A percentile compares a stretch with the other conserved stretches of the same genome.
Evolutionary conservation across 805 yeast genomes (phyloP).

Genomic region (Lachancea waltii): DNA sequence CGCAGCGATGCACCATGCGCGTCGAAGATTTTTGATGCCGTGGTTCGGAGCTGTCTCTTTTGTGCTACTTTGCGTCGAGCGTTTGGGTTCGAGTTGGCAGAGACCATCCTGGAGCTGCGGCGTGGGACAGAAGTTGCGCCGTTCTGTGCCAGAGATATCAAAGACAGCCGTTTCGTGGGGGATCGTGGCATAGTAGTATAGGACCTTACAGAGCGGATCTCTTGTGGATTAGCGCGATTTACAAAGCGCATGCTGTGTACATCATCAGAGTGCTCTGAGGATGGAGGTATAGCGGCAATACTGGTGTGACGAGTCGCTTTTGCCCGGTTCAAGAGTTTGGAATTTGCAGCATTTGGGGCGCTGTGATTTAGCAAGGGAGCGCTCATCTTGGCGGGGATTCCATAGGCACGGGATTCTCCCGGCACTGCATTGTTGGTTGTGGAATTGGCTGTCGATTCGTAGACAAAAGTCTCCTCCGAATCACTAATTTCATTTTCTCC

Average conservation of each 20-base stretch:
- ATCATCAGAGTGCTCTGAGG: conserved; percentile 6
- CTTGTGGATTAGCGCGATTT: conserved; percentile 14
- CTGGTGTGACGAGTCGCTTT: conserved; percentile 31
- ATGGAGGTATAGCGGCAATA: conserved; percentile 26
- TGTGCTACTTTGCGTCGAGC: conserved; percentile 10
- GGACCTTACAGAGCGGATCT: conserved; percentile 24
- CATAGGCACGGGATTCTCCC: conserved; percentile 18
- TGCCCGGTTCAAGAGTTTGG: conserved; percentile 22
- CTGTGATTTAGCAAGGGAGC: conserved; percentile 28
- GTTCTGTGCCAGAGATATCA: conserved; percentile 15
- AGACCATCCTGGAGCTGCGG: conserved; percentile 6
- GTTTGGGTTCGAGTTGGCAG: conserved; percentile 2
- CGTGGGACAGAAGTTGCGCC: conserved; percentile 5
- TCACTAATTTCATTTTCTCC: conserved; percentile 84
- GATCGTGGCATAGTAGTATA: conserved; percentile 16
- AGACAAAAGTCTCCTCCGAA: conserved; percentile 93
- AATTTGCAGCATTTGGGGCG: conserved; percentile 6
- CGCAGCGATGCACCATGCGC: conserved; percentile 66
- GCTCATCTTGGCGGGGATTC: conserved; percentile 30
- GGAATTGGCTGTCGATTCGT: conserved; percentile 46
- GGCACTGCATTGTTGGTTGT: conserved; percentile 26
- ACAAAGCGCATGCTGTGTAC: conserved; percentile 11
- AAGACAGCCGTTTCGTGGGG: conserved; percentile 25
- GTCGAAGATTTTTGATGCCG: conserved; percentile 69
- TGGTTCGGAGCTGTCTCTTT: conserved; percentile 45